Evolutionary conservation across 257 asterid species (phyloP), one percentile per base, ranked within the genome.

Genomic region (Petunia axillaris): DNA sequence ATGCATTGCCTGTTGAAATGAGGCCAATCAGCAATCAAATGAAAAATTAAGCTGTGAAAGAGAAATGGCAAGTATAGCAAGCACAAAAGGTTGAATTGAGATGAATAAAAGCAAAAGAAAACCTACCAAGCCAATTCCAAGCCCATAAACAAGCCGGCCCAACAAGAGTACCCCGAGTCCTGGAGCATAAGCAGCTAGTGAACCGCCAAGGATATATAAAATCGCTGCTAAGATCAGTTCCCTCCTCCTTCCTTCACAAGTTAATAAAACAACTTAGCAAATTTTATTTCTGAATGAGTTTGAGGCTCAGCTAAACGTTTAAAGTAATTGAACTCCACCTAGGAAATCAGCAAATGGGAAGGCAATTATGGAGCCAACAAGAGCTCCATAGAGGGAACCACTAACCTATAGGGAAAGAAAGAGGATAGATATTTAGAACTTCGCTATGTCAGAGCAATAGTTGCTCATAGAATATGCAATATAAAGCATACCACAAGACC

Each of bases 321-420:
- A 82, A 66, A 79, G 64, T n/a, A 25, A 54, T 38, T 48, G 36
- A 77, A 40, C 58, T 83, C 46, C 92, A 95, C 99, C 99, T 10
- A 95, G 95, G 90, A 92, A 93, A 92, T 95, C 99, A 66, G 99
- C 88, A 50, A 95, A 35, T 43, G 98, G 95, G 83, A 86, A 95
- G 57, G 89, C 97, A 79, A 89, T 86, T 83, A 92, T 86, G 77
- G 98, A 95, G 80, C 98, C 98, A 74, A 91, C 82, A 86, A 95
- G 97, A 86, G 99, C 99, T 87, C 99, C 99, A 87, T 95, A 95
- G 44, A 95, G 99, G 83, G 99, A 95, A 50, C 99, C 98, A 38
- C 99, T 95, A 75, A 95, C 99, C 99, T 95, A 84, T 73, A 48
- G 71, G 77, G 67, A 64, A 87, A 82, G 84, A 79, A 70, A 37